phyloP scores from a whole-genome alignment of 495 filamentous ascomycete species.

The Xylona heveae region DNA sequence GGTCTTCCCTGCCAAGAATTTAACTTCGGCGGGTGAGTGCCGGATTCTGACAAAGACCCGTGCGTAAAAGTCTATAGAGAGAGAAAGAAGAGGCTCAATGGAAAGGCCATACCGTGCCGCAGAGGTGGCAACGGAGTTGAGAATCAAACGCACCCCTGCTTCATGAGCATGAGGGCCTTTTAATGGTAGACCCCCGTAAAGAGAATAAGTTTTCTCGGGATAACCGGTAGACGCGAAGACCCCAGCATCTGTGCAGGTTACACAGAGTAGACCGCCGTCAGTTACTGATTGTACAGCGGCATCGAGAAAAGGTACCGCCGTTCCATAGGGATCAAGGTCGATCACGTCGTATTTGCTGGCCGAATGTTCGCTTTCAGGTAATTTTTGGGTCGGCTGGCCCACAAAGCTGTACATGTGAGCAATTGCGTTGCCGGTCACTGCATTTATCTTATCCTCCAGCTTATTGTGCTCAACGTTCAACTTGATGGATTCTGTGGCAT shows the following conservation, averaged over 20 bases:
- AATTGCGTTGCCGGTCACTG: slow-evolving; percentile 60
- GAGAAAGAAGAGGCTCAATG: slow-evolving; percentile 76
- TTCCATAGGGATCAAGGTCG: slow-evolving; percentile 91
- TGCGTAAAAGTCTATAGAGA: slow-evolving; percentile 92
- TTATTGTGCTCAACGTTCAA: slow-evolving; percentile 68
- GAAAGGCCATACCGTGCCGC: slow-evolving; percentile 74
- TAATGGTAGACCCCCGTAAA: slow-evolving; percentile 75
- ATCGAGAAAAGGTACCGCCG: slow-evolving; percentile 77
- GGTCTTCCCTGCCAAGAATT: slow-evolving; percentile 69
- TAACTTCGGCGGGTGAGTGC: slow-evolving; percentile 62
- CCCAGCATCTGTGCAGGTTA: slow-evolving; percentile 89
- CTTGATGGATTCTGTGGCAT: slow-evolving; percentile 61
- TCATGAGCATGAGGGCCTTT: slow-evolving; percentile 77
- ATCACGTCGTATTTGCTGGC: slow-evolving; percentile 66
- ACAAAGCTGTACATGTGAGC: slow-evolving; percentile 63
- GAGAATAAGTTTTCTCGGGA: slow-evolving; percentile 71
- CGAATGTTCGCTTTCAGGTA: slow-evolving; percentile 5
- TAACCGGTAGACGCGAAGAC: slow-evolving; percentile 89
- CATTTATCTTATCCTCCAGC: slow-evolving; percentile 42
- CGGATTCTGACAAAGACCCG: slow-evolving; percentile 71
- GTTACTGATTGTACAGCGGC: slow-evolving; percentile 64
- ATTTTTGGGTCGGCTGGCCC: too few species aligned
- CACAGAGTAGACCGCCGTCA: slow-evolving; percentile 76
- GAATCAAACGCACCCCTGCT: slow-evolving; percentile 65
- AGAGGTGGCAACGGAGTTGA: slow-evolving; percentile 55